A percentile compares a stretch with the other conserved stretches of the same genome.
Evolutionary conservation across 2,329 filamentous ascomycete genomes (phyloP).

Genomic region (Diaporthe sp.): DNA sequence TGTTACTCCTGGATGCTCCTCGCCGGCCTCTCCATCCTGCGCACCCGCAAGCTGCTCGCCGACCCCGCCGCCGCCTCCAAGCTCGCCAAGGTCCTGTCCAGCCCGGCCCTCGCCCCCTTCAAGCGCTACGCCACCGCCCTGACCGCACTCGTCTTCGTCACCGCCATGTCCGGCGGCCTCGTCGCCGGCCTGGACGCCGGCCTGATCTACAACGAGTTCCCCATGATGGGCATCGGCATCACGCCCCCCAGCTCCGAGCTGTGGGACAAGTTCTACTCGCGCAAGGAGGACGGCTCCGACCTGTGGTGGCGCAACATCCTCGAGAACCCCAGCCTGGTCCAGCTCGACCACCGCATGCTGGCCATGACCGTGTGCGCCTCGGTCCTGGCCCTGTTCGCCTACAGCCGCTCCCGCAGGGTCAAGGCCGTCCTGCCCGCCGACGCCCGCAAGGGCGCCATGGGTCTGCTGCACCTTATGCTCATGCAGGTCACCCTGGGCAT

Average conservation of each 20-base stretch:
- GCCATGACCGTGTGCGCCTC: slow-evolving; percentile 89
- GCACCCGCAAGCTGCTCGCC: slow-evolving; percentile 76
- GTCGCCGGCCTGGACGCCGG: slow-evolving; percentile 96
- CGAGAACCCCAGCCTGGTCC: slow-evolving; percentile 95
- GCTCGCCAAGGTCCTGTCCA: slow-evolving; percentile 69
- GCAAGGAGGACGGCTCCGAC: slow-evolving; percentile 81
- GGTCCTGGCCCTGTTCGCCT: slow-evolving; percentile 83
- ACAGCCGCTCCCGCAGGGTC: slow-evolving; percentile 74
- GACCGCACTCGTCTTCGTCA: slow-evolving; percentile 82
- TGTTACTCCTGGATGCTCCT: slow-evolving; percentile 96
- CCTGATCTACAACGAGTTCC: slow-evolving; percentile 99
- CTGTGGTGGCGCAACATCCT: slow-evolving; percentile 98
- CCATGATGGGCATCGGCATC: slow-evolving; percentile 88
- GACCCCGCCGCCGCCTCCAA: slow-evolving; percentile 72
- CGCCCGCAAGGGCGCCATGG: slow-evolving; percentile 76
- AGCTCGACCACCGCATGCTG: slow-evolving; percentile 93
- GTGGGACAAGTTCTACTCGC: slow-evolving; percentile 86
- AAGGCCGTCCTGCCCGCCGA: slow-evolving; percentile 68
- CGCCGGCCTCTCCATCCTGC: slow-evolving; percentile 86
- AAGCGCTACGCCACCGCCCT: slow-evolving; percentile 78
- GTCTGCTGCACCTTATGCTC: slow-evolving; percentile 84
- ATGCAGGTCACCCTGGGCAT: slow-evolving; percentile 90
- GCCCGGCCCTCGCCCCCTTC: slow-evolving; percentile 78
- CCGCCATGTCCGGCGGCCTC: slow-evolving; percentile 91
- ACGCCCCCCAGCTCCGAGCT: slow-evolving; percentile 86